Percentiles rank a stretch among this genome's conserved stretches.
These are phyloP conservation scores for Xylaria curta DNA, from an alignment of 495 filamentous ascomycete species.

Conservation along the genomic window DNA sequence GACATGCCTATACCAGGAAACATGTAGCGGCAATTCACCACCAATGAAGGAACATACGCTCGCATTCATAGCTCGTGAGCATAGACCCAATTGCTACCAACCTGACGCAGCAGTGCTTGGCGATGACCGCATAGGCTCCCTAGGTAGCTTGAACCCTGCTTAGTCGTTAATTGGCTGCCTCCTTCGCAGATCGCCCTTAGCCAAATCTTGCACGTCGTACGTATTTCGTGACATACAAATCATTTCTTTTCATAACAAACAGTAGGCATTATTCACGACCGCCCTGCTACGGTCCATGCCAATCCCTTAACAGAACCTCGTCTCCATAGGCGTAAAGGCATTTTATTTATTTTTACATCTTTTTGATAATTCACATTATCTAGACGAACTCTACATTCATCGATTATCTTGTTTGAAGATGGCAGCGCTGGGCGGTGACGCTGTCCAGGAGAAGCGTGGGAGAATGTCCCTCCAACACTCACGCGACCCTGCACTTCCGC, in stretches of 20 bases:
- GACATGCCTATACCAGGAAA: not conserved
- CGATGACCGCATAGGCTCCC: conserved; percentile 3
- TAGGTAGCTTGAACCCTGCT: conserved; percentile 4
- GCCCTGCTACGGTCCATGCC: not conserved
- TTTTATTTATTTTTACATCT: not conserved
- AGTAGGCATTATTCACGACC: not conserved
- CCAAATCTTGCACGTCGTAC: not conserved
- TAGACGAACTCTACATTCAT: not conserved
- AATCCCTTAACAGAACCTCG: not conserved
- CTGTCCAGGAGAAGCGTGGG: conserved; percentile 30
- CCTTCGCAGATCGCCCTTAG: conserved; percentile 11
- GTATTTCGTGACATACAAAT: not conserved
- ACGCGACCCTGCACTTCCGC: conserved; percentile 32
- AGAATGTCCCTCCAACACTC: conserved; percentile 27
- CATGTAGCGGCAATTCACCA: not conserved
- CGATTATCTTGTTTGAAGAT: conserved; percentile 11
- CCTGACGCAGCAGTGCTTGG: not conserved
- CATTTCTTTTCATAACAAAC: not conserved
- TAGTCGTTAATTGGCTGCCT: conserved; percentile 13
- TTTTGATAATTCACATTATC: not conserved
- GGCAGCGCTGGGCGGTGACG: conserved; percentile 13
- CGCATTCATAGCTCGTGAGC: not conserved
- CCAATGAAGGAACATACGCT: not conserved
- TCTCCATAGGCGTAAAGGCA: not conserved
- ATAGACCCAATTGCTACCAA: not conserved